phyloP scores from a whole-genome alignment of 495 filamentous ascomycete genomes.

The Usnea hakonensis region DNA sequence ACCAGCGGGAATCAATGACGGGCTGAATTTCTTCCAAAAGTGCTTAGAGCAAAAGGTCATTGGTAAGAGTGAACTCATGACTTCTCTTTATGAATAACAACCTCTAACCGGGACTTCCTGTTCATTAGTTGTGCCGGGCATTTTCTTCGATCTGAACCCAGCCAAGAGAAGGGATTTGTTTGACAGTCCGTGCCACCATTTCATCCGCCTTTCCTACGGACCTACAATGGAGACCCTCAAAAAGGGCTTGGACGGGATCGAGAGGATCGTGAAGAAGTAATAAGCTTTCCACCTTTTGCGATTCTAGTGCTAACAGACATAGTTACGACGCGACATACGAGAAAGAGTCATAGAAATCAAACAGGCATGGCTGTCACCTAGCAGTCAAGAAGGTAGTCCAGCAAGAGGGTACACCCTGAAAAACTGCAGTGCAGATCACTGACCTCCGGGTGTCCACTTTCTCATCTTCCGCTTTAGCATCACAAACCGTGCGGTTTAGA shows the following conservation, averaged over 20 bases:
- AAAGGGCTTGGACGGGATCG: conserved; percentile 82
- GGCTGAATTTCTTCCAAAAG: conserved; percentile 92
- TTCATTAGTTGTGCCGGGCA: conserved; percentile 69
- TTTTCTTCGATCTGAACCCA: conserved; percentile 79
- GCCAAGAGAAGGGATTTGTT: conserved; percentile 84
- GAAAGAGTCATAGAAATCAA: not conserved
- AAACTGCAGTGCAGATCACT: not conserved
- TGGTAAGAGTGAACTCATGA: conserved; percentile 11
- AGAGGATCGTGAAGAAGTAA: conserved; percentile 68
- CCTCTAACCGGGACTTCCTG: not conserved
- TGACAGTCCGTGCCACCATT: conserved; percentile 92
- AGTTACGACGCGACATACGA: conserved; percentile 3
- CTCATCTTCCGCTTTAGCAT: not conserved
- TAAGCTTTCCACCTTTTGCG: not conserved
- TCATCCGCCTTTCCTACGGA: conserved; percentile 85
- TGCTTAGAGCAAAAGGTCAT: conserved; percentile 89
- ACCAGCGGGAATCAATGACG: conserved; percentile 74
- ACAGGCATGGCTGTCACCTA: not conserved
- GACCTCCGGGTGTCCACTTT: not conserved
- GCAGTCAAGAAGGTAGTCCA: not conserved
- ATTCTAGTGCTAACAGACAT: not conserved
- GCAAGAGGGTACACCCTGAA: not conserved
- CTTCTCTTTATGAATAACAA: not conserved
- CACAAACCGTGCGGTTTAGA: not conserved
- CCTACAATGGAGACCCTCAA: conserved; percentile 80